Evolutionary conservation across 177 flowering plant species (phyloP).

Genomic region (Vitis hybrid): DNA sequence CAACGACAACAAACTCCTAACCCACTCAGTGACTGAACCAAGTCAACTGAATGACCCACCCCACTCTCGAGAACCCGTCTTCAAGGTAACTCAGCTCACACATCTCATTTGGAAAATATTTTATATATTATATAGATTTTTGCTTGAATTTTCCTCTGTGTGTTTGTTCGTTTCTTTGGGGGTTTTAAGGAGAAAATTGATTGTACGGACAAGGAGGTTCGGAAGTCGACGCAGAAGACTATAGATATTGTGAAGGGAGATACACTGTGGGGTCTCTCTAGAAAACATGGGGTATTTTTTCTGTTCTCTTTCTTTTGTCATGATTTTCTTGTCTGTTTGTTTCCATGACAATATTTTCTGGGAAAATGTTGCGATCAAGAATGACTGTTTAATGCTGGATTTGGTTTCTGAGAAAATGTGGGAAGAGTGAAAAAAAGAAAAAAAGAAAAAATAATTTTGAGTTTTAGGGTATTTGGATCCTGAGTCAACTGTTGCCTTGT

Average conservation of each 20-base stretch:
- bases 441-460: neutral
- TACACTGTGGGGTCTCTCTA: conserved; percentile 56
- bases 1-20: neutral
- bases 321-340: neutral
- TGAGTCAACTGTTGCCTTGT: neutral
- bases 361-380: too few species aligned
- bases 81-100: conserved; percentile 11
- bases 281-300: conserved; percentile 41
- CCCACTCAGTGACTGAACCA: conserved; percentile 4
- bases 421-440: neutral
- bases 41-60: conserved; percentile 9
- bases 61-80: conserved; percentile 12
- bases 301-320: neutral
- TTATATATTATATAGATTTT: too few species aligned
- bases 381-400: neutral
- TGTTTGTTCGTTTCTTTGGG: neutral
- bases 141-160: neutral
- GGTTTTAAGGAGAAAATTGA: conserved; percentile 4
- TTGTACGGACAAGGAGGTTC: neutral
- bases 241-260: conserved; percentile 51
- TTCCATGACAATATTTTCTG: neutral
- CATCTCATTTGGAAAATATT: neutral
- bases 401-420: neutral
- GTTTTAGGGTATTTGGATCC: neutral
- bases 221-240: conserved; percentile 10